Evolutionary conservation across 2,329 filamentous ascomycete species (phyloP).

Genomic region (Aureobasidium sp.): DNA sequence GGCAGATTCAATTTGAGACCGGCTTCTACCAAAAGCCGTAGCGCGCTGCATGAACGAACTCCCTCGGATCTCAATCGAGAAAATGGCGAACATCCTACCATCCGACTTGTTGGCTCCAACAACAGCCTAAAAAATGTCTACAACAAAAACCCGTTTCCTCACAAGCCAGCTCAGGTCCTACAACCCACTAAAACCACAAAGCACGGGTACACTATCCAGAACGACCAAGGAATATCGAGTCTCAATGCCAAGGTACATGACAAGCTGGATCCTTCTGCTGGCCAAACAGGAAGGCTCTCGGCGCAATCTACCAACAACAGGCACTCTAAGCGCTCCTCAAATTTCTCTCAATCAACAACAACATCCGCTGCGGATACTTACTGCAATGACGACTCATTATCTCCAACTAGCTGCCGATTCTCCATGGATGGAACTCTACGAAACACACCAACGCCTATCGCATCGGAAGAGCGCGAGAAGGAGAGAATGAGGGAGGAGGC

Average conservation of each 20-base stretch:
- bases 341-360: constrained; percentile 14
- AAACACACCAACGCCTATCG: constrained; percentile 7
- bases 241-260: not conserved
- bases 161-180: constrained; percentile 17
- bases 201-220: constrained; percentile 8
- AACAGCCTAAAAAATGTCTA: constrained; percentile 16
- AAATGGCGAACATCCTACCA: constrained; percentile 23
- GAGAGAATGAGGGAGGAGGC: constrained; percentile 6
- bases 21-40: constrained; percentile 16
- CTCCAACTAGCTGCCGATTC: constrained; percentile 16
- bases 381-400: constrained; percentile 17
- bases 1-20: constrained; percentile 12
- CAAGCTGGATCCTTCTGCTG: constrained; percentile 17
- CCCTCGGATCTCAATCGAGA: constrained; percentile 20
- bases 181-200: constrained; percentile 12
- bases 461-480: constrained; percentile 1
- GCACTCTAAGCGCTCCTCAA: constrained; percentile 5
- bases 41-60: constrained; percentile 24
- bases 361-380: constrained; percentile 16
- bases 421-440: constrained; percentile 13
- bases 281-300: constrained; percentile 18
- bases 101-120: constrained; percentile 27
- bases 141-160: constrained; percentile 18
- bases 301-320: constrained; percentile 16
- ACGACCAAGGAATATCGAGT: not conserved